These are phyloP conservation scores for Tetracentron sinense DNA, from an alignment of 164 flowering plant genomes.

Conservation along the genomic window DNA sequence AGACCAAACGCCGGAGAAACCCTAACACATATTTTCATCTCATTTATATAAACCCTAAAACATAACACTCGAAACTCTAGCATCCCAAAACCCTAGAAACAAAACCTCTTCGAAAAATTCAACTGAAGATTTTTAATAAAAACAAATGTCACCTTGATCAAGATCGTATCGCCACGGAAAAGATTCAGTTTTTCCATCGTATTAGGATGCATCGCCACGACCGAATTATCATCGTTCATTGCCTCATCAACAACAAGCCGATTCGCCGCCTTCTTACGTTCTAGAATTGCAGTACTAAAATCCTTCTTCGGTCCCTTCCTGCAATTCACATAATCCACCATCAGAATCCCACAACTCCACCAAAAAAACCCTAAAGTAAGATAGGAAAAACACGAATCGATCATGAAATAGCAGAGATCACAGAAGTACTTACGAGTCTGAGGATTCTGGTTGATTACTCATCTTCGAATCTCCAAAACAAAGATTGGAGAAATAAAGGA, in stretches of 20 bases:
- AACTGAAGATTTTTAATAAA: background rate
- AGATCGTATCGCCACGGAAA: constrained; percentile 77
- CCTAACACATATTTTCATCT: background rate
- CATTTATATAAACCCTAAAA: background rate
- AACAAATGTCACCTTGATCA: constrained; percentile 50
- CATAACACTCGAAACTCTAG: background rate
- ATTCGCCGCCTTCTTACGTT: constrained; percentile 80
- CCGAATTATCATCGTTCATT: constrained; percentile 75
- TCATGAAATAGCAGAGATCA: background rate
- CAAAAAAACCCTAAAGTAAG: background rate
- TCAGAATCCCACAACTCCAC: constrained; percentile 1
- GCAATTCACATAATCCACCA: constrained; percentile 13
- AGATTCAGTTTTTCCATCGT: constrained; percentile 88
- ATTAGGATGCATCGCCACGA: constrained; percentile 64
- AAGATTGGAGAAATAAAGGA: no score
- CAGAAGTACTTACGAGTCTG: constrained; percentile 46
- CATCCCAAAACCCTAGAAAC: background rate
- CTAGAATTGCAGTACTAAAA: constrained; percentile 78
- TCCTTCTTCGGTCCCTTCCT: constrained; percentile 72
- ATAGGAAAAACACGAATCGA: background rate
- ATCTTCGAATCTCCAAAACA: constrained; percentile 19
- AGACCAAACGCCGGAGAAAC: background rate
- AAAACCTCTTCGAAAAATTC: background rate
- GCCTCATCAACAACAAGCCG: constrained; percentile 80
- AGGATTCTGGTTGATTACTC: constrained; percentile 57